phyloP scores from a whole-genome alignment of 192 early-diverging fungal genomes.

The Radiomyces spectabilis region DNA sequence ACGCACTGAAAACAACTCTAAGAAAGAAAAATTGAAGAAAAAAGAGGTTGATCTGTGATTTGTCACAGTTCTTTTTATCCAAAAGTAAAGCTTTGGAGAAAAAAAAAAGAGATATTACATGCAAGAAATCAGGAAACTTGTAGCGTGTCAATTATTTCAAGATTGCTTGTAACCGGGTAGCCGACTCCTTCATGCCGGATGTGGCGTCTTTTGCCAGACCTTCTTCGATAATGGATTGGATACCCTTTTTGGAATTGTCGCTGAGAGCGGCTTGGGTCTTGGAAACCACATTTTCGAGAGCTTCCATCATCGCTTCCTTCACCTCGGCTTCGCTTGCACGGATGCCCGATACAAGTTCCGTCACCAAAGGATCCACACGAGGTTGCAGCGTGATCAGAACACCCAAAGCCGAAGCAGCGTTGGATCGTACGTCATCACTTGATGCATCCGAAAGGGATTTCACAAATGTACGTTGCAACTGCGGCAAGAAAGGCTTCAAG shows the following conservation, averaged over 20 bases:
- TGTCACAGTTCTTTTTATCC: no score
- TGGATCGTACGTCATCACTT: conserved; percentile 64
- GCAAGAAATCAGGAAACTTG: no score
- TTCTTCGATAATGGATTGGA: conserved; percentile 53
- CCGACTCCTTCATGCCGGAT: no score
- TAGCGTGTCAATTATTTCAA: no score
- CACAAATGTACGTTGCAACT: conserved; percentile 95
- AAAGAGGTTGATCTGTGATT: no score
- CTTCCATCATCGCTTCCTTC: conserved; percentile 63
- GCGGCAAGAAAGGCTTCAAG: conserved; percentile 95
- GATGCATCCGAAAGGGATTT: conserved; percentile 76
- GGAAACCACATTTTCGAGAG: conserved; percentile 63
- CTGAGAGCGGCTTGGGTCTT: conserved; percentile 52
- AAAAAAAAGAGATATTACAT: no score
- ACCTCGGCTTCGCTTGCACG: conserved; percentile 50
- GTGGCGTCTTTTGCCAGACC: no score
- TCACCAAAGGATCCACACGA: conserved; percentile 71
- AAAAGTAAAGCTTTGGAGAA: no score
- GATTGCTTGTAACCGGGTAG: no score
- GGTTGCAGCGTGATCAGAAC: conserved; percentile 66
- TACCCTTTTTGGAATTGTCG: conserved; percentile 47
- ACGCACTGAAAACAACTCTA: no score
- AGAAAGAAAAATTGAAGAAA: no score
- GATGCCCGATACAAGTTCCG: conserved; percentile 63
- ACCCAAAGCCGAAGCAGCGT: conserved; percentile 72